These are phyloP conservation scores for Cercospora beticola DNA, from an alignment of 2,329 filamentous ascomycete genomes.

Conservation along the genomic window DNA sequence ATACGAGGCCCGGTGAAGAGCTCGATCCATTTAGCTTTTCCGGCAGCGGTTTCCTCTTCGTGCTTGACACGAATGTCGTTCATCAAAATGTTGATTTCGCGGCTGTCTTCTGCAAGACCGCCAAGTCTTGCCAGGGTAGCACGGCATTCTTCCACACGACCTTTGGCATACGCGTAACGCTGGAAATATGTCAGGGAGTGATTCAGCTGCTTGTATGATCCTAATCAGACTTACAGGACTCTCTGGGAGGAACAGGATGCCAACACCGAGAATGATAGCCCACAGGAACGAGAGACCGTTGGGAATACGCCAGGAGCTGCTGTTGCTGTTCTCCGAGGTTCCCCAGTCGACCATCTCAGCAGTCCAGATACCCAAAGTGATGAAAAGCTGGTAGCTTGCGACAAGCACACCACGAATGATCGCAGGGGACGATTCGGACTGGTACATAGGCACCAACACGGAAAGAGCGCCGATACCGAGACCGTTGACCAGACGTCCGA, in stretches of 20 bases:
- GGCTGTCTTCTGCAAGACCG: conserved; percentile 30
- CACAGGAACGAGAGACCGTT: conserved; percentile 37
- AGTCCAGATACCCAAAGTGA: conserved; percentile 45
- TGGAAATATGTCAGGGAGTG: not conserved
- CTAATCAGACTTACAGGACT: conserved; percentile 21
- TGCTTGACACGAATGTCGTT: conserved; percentile 36
- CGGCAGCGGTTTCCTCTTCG: conserved; percentile 30
- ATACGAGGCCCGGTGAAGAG: conserved; percentile 35
- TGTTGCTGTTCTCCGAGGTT: conserved; percentile 26
- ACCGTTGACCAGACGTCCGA: conserved; percentile 46
- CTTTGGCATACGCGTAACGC: conserved; percentile 35
- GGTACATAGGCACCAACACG: conserved; percentile 66
- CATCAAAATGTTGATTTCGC: conserved; percentile 32
- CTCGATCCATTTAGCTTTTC: conserved; percentile 24
- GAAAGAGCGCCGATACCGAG: conserved; percentile 47
- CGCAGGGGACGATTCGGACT: conserved; percentile 62
- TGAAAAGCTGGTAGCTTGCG: conserved; percentile 49
- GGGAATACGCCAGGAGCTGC: conserved; percentile 36
- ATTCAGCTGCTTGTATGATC: not conserved
- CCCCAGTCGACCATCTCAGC: conserved; percentile 37
- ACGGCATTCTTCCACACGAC: conserved; percentile 36
- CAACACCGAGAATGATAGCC: conserved; percentile 36
- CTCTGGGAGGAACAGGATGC: conserved; percentile 38
- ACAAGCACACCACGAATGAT: conserved; percentile 65
- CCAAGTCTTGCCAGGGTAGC: conserved; percentile 33